Conservation (phyloP, 805 yeast genomes). For the Ogataea kodamae region DNA sequence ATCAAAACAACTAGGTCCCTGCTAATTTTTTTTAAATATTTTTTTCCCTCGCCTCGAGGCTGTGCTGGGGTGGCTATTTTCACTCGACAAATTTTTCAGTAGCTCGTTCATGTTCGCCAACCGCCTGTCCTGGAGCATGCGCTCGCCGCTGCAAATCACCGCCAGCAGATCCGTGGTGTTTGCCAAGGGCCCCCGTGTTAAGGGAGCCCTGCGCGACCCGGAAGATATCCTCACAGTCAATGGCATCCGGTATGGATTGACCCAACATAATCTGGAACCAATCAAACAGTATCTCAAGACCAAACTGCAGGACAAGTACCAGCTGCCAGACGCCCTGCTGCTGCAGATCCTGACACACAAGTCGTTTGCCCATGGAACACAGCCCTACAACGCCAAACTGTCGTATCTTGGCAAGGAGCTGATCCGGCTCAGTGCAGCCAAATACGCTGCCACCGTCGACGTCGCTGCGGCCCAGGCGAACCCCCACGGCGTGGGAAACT, state of each 20-base stretch:
- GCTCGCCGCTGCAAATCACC: constrained; percentile 10
- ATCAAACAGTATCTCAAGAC: constrained; percentile 44
- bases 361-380: constrained; percentile 87
- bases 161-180: constrained; percentile 32
- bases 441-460: constrained; percentile 34
- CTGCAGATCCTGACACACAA: constrained; percentile 89
- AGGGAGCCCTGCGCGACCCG: constrained; percentile 71
- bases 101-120: too few relatives aligned
- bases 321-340: constrained; percentile 58
- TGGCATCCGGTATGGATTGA: constrained; percentile 53
- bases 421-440: constrained; percentile 47
- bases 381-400: constrained; percentile 86
- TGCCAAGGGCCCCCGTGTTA: constrained; percentile 54
- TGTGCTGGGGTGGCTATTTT: too few relatives aligned
- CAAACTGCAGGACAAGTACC: constrained; percentile 37
- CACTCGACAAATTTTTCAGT: too few relatives aligned
- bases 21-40: too few relatives aligned
- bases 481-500: constrained; percentile 42
- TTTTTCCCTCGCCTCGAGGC: too few relatives aligned
- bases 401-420: constrained; percentile 67
- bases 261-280: constrained; percentile 44
- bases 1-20: constrained; percentile 4
- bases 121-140: too few relatives aligned
- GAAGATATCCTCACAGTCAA: constrained; percentile 50
- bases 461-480: constrained; percentile 23